Base-by-base conservation (phyloP, 1,139 yeast genomes). In the Candida dubliniensis region DNA sequence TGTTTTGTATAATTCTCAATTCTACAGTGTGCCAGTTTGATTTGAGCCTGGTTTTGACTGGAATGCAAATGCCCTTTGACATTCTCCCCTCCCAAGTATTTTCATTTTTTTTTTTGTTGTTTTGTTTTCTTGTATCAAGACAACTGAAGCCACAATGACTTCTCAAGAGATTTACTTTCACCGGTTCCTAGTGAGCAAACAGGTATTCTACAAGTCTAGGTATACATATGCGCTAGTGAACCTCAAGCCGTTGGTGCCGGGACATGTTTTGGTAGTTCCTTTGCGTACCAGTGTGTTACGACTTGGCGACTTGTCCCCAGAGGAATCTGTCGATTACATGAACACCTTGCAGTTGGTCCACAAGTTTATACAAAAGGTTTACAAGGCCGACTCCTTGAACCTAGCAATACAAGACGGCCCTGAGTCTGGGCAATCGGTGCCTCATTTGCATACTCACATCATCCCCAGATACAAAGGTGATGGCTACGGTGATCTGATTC, bases 391-490 rank as follows among this genome's bases (percentile, higher is more conserved):
- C 54, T 71, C 96, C 1, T 63, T 89, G 48, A 93, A 93, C 59
- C 77, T 93, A 27, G 90, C 97, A 12, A 88, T 93, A 46, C 99
- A 93, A 60, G 99, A 93, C 61, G 99, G 99, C 0, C 88, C 93
- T 0, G 89, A 88, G 44, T 93, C 97, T 2, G 99, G 99, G 3
- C 99, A 93, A 60, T 81, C 93, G 13, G 84, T 93, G 1, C 96
- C 96, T 2, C 99, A 93, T 63, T 74, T 93, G 25, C 99, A 93
- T 61, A 85, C 96, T 30, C 99, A 93, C 61, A 67, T 93, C 13
- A 89, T 93, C 30, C 99, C 99, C 3, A 71, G 99, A 35, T 81
- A 76, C 57, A 70, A 72, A 43, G 61, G 67, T 8, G 84, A 86
- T 53, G 86, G 82, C 33, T 75, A 79, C 49, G 90, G 88, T 1